Evolutionary conservation across 75 land plant species (phyloP).

Genomic region (Pinus taeda): DNA sequence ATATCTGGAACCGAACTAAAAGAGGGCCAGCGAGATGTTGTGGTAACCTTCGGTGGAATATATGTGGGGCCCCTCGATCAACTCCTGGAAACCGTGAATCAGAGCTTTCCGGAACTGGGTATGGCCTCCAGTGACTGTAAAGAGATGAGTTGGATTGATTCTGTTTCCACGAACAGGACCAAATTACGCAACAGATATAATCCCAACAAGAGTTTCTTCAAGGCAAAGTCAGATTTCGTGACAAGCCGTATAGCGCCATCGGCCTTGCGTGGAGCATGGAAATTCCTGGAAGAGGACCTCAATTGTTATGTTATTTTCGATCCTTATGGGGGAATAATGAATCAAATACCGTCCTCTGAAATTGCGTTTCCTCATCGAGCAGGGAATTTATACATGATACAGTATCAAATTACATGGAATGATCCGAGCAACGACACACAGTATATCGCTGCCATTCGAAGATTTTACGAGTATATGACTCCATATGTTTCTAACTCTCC

Average conservation of each 20-base stretch:
- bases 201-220: background rate
- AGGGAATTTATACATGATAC: constrained; percentile 1
- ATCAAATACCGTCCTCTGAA: background rate
- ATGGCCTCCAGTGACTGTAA: background rate
- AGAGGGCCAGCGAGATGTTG: too few relatives aligned
- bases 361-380: constrained; percentile 14
- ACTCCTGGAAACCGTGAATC: background rate
- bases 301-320: background rate
- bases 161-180: background rate
- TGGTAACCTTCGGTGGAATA: background rate
- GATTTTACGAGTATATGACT: constrained; percentile 12
- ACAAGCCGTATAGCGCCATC: background rate
- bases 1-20: background rate
- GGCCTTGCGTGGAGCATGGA: background rate
- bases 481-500: constrained; percentile 14
- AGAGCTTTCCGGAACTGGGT: constrained; percentile 9
- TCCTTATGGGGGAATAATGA: constrained; percentile 11
- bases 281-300: background rate
- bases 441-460: constrained; percentile 6
- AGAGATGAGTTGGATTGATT: constrained; percentile 3
- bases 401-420: constrained; percentile 1
- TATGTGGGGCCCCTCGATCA: background rate
- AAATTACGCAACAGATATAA: background rate
- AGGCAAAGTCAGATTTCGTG: background rate
- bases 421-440: background rate